A percentile compares a stretch with the other conserved stretches of the same genome.
Evolutionary conservation across 2,329 filamentous ascomycete species (phyloP).

Genomic region (Venturia carpophila): DNA sequence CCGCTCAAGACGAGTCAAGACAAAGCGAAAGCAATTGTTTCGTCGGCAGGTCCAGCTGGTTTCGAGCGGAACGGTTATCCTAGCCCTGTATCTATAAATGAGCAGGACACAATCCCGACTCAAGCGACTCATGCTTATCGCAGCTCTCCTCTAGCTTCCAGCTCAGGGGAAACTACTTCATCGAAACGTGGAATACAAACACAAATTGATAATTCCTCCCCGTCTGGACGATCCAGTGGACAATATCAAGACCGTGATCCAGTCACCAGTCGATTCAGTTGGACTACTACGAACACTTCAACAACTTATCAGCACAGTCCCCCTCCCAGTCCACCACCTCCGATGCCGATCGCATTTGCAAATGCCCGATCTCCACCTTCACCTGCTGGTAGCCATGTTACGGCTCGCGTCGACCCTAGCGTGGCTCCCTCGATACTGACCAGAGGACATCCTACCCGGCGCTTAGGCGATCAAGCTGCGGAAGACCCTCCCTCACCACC

Average conservation of each 20-base stretch:
- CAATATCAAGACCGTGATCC: constrained; percentile 15
- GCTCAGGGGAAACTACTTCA: neutral
- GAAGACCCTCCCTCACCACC: constrained; percentile 23
- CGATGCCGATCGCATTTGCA: constrained; percentile 20
- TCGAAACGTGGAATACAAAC: constrained; percentile 17
- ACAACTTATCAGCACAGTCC: constrained; percentile 33
- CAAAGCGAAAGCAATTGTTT: constrained; percentile 29
- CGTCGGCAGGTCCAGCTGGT: constrained; percentile 21
- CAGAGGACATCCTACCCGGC: constrained; percentile 18
- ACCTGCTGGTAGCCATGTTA: constrained; percentile 29
- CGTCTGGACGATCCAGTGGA: neutral
- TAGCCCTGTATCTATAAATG: constrained; percentile 6
- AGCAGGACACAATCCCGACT: constrained; percentile 12
- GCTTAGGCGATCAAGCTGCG: constrained; percentile 17
- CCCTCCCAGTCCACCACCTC: constrained; percentile 34
- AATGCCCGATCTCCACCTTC: constrained; percentile 12
- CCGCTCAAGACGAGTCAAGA: constrained; percentile 36
- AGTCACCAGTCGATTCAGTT: constrained; percentile 51
- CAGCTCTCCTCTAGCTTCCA: neutral
- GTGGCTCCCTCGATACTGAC: constrained; percentile 20
- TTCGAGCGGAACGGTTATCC: neutral
- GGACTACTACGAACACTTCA: constrained; percentile 52
- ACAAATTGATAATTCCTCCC: constrained; percentile 1
- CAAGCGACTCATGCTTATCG: constrained; percentile 7
- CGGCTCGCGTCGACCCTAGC: constrained; percentile 24